Percentiles rank a stretch among this genome's conserved stretches.
Evolutionary conservation across 208 protist species (phyloP).

Genomic region (Herpetomonas muscarum): DNA sequence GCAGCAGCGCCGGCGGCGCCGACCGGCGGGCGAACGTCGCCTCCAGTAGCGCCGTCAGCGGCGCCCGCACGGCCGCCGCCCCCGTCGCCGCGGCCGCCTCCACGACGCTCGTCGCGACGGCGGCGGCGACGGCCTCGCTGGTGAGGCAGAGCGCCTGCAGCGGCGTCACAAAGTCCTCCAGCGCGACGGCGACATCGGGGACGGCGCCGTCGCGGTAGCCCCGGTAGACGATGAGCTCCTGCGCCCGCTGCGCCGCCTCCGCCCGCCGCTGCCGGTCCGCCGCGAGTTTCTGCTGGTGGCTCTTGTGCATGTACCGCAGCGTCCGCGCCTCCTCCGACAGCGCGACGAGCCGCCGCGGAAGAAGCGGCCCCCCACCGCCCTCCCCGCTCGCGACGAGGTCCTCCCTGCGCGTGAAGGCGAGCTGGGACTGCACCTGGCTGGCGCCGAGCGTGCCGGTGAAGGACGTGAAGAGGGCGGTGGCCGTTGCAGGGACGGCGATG

Average conservation of each 20-base stretch:
- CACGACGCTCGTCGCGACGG: conserved; percentile 12
- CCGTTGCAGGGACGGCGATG: neutral
- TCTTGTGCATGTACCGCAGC: conserved; percentile 10
- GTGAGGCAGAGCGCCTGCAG: conserved; percentile 69
- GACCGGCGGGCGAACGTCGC: conserved; percentile 14
- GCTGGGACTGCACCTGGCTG: conserved; percentile 7
- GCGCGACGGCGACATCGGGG: conserved; percentile 79
- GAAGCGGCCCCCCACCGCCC: neutral
- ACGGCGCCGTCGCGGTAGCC: conserved; percentile 64
- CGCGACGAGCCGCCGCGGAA: conserved; percentile 10
- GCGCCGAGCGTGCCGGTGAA: conserved; percentile 1
- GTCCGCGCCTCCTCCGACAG: conserved; percentile 4
- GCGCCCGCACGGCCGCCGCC: conserved; percentile 2
- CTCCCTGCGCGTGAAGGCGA: conserved; percentile 7
- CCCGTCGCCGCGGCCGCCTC: neutral
- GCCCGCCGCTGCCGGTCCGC: conserved; percentile 10
- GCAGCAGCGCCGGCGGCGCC: conserved; percentile 9
- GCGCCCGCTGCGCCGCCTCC: conserved; percentile 6
- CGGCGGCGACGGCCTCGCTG: conserved; percentile 44
- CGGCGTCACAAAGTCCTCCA: conserved; percentile 65
- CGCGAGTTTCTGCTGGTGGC: neutral
- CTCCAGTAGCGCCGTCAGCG: conserved; percentile 3
- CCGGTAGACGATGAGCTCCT: conserved; percentile 22
- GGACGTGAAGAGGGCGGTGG: neutral
- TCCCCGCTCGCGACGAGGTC: neutral